Conservation (phyloP, 2,329 filamentous ascomycete species). For the Fusarium pseudocircinatum region DNA sequence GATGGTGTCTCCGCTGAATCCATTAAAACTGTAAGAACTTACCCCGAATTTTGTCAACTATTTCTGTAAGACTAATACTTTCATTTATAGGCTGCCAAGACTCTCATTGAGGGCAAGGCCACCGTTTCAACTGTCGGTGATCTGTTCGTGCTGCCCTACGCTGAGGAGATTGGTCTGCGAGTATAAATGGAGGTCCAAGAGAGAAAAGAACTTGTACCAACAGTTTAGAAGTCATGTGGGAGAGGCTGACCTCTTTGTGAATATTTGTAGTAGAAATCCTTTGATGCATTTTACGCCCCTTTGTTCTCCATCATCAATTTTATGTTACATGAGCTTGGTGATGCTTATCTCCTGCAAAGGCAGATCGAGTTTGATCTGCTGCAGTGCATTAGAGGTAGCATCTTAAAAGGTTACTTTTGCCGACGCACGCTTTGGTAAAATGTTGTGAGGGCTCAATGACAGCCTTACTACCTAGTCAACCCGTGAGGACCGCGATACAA, state of each 20-base stretch:
- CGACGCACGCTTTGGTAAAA: neutral
- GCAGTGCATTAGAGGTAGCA: neutral
- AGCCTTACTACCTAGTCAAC: neutral
- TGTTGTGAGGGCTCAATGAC: neutral
- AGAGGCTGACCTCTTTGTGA: conserved; percentile 53
- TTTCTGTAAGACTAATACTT: conserved; percentile 37
- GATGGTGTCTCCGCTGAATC: conserved; percentile 84
- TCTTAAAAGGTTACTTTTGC: neutral
- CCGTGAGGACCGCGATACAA: neutral
- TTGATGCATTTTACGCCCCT: conserved; percentile 42
- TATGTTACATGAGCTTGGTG: conserved; percentile 3
- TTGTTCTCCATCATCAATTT: conserved; percentile 10
- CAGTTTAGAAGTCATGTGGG: conserved; percentile 53
- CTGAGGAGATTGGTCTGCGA: conserved; percentile 91
- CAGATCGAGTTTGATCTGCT: neutral
- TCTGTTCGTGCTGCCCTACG: conserved; percentile 88
- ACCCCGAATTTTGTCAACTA: conserved; percentile 28
- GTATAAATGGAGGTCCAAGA: conserved; percentile 71
- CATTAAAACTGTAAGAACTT: conserved; percentile 79
- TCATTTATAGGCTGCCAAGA: conserved; percentile 78
- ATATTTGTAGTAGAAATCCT: conserved; percentile 58
- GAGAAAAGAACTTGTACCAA: conserved; percentile 55
- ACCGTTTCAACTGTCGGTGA: conserved; percentile 91
- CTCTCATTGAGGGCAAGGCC: conserved; percentile 87
- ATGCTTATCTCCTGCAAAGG: neutral